Evolutionary conservation across 2,329 filamentous ascomycete species (phyloP), one percentile per base, ranked within the genome.

Genomic region (Verticillium zaregamsianum): DNA sequence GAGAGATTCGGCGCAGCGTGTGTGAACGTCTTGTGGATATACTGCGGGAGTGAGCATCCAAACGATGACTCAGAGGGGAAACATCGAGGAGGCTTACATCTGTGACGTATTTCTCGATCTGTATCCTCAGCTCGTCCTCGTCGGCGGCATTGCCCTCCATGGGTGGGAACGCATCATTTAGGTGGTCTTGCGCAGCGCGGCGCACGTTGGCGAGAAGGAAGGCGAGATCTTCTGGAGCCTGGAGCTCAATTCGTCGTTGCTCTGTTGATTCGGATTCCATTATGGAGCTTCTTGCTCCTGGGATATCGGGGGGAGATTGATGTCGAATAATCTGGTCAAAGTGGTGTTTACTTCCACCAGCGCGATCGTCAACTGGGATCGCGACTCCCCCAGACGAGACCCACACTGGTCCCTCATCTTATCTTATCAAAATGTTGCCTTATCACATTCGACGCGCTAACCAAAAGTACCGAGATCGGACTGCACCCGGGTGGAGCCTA

Each of bases 171-270:
- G 86, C 86, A 67, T 84, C 82, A 73, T 87, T 81, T 63, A 94
- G 83, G 71, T 87, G 89, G 68, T 85, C 83, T 55, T 83, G 81
- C 12, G 90, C 90, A 61, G 88, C 87, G 73, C 82, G 82, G 70
- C 87, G 86, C 65, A 91, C 85, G 70, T 91, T 91, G 66, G 82
- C 77, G 68, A 90, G 82, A 32, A 94, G 83, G 75, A 88, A 91
- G 61, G 82, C 77, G 37, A 93, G 82, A 75, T 94, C 91, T 57
- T 89, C 86, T 52, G 87, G 85, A n/a, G 85, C 83, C 77, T 93
- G 90, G 59, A 94, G 86, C 77, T 93, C 91, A 73, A 94, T 90
- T 77, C 88, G 90, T 73, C 91, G 88, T 25, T 58, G 57, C 20
- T 49, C 57, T 49, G 37, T 32, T 7, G 58, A 45, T 35, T 54